Evolutionary conservation across 257 asterid species (phyloP).

Genomic region (Jaltomata sinuosa): DNA sequence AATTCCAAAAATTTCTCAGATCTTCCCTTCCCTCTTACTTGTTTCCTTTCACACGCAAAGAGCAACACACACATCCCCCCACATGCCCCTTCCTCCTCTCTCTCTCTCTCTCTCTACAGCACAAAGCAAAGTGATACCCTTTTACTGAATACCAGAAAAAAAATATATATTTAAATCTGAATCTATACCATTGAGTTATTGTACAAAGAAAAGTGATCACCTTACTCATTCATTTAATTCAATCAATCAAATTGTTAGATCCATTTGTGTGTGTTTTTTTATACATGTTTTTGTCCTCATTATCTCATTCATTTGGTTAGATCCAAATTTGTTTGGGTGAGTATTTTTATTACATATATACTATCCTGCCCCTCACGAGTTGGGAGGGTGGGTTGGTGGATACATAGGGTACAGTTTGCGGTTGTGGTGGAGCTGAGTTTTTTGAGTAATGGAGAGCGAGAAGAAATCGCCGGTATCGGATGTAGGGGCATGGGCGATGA

Average conservation of each 20-base stretch:
- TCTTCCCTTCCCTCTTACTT: neutral
- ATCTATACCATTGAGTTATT: too few relatives aligned
- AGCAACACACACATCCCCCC: slow-evolving; percentile 2
- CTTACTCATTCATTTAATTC: too few relatives aligned
- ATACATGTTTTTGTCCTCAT: too few relatives aligned
- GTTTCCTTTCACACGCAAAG: slow-evolving; percentile 3
- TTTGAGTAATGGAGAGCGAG: slow-evolving; percentile 44
- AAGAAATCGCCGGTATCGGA: slow-evolving; percentile 78
- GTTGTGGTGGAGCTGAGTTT: neutral
- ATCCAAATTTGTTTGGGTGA: too few relatives aligned
- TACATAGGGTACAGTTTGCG: too few relatives aligned
- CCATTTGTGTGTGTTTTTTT: too few relatives aligned
- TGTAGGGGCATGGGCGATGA: slow-evolving; percentile 98
- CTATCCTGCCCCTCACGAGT: too few relatives aligned
- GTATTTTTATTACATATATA: too few relatives aligned
- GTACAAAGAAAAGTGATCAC: too few relatives aligned
- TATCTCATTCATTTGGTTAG: too few relatives aligned
- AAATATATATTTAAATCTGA: neutral
- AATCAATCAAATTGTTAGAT: too few relatives aligned
- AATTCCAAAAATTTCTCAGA: neutral
- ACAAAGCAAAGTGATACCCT: neutral
- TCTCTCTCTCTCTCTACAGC: neutral
- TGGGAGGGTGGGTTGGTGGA: too few relatives aligned
- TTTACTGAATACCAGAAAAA: neutral
- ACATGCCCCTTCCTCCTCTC: neutral